Conservation (phyloP, 2,329 filamentous ascomycete species). For the Nemania diffusa region DNA sequence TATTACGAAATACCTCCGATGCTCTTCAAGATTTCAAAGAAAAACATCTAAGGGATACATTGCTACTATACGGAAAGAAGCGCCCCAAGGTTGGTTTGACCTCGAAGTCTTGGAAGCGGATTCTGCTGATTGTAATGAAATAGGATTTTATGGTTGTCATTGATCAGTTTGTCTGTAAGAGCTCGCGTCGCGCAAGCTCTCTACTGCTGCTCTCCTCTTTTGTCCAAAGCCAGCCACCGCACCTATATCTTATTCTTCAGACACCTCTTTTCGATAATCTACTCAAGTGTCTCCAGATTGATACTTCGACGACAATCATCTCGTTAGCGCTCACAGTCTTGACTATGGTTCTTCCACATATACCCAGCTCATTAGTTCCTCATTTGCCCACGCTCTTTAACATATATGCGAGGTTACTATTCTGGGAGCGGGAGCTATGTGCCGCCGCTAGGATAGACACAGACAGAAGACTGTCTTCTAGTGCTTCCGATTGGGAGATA, state of each 20-base stretch:
- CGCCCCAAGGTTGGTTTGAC: slow-evolving; percentile 65
- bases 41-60: slow-evolving; percentile 60
- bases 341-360: slow-evolving; percentile 85
- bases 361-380: slow-evolving; percentile 75
- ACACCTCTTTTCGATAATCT: slow-evolving; percentile 78
- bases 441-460: slow-evolving; percentile 54
- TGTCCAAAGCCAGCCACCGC: slow-evolving; percentile 79
- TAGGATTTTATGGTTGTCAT: slow-evolving; percentile 74
- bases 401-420: slow-evolving; percentile 81
- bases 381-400: slow-evolving; percentile 81
- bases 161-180: slow-evolving; percentile 73
- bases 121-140: slow-evolving; percentile 40
- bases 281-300: slow-evolving; percentile 77
- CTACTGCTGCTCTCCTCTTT: slow-evolving; percentile 77
- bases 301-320: slow-evolving; percentile 81
- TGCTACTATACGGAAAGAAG: slow-evolving; percentile 72
- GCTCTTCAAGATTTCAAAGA: slow-evolving; percentile 58
- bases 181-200: slow-evolving; percentile 70
- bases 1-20: slow-evolving; percentile 51
- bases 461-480: slow-evolving; percentile 48
- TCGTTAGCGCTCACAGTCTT: slow-evolving; percentile 78
- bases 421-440: slow-evolving; percentile 73
- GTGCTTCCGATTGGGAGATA: slow-evolving; percentile 69
- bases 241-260: slow-evolving; percentile 77
- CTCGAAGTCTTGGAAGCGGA: slow-evolving; percentile 16